Evolutionary conservation across 2,329 filamentous ascomycete genomes (phyloP).

Genomic region (Colletotrichum gigasporum): DNA sequence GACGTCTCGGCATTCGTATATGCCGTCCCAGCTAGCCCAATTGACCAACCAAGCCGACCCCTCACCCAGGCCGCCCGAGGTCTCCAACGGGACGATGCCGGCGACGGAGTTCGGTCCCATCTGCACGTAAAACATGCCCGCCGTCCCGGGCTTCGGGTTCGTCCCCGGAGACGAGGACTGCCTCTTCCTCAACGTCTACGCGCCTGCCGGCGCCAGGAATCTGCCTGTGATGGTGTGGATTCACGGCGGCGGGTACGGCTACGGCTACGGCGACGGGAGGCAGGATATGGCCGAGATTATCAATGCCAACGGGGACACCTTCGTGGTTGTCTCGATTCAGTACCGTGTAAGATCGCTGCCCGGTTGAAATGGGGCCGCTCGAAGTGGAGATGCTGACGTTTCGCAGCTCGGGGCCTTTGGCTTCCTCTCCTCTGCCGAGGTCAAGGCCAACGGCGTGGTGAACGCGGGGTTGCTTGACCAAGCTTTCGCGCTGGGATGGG

Average conservation of each 20-base stretch:
- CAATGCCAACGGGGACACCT: conserved; percentile 40
- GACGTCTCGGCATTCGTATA: too few relatives aligned
- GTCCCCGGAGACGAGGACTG: conserved; percentile 53
- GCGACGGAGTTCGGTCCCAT: conserved; percentile 41
- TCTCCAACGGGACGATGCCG: conserved; percentile 39
- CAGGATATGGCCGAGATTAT: conserved; percentile 36
- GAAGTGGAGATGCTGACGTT: background rate
- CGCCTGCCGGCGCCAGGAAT: conserved; percentile 48
- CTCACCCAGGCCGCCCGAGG: too few relatives aligned
- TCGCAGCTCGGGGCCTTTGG: conserved; percentile 51
- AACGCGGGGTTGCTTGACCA: conserved; percentile 63
- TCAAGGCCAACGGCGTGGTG: conserved; percentile 44
- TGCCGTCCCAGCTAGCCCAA: too few relatives aligned
- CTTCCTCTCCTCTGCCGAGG: conserved; percentile 53
- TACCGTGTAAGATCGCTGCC: conserved; percentile 47
- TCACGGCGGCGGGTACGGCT: conserved; percentile 57
- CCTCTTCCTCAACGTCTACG: conserved; percentile 55
- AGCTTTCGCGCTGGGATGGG: conserved; percentile 58
- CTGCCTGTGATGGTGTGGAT: conserved; percentile 58
- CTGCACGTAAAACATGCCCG: conserved; percentile 46
- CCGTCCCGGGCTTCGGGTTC: conserved; percentile 34
- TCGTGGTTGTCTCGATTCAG: conserved; percentile 51
- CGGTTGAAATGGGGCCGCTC: too few relatives aligned
- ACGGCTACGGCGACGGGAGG: conserved; percentile 35
- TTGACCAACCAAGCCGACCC: too few relatives aligned